Evolutionary conservation across 306 rosid genomes (phyloP).

Genomic region (Prunus dulcis): DNA sequence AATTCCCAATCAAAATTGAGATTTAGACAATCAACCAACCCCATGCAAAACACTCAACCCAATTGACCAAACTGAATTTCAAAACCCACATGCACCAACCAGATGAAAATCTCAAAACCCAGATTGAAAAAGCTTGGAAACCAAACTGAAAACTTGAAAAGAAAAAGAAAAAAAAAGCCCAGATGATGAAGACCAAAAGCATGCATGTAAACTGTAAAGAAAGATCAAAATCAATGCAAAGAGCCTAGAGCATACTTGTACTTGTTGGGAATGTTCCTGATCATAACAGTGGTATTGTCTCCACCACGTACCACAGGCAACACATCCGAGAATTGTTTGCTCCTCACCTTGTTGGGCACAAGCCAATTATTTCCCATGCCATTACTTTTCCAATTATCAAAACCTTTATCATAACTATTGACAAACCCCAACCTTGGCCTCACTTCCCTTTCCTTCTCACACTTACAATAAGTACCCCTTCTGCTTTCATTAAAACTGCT

Average conservation of each 20-base stretch:
- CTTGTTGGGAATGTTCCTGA: conserved; percentile 50
- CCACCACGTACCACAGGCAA: conserved; percentile 7
- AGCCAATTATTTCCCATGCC: background rate
- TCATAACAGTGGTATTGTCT: conserved; percentile 48
- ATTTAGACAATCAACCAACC: too few species aligned
- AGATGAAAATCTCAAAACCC: background rate
- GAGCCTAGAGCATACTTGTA: conserved; percentile 37
- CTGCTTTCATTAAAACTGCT: background rate
- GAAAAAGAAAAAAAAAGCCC: background rate
- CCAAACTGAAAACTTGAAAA: background rate
- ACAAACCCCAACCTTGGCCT: background rate
- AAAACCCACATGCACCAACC: background rate
- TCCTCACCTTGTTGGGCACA: background rate
- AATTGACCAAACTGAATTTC: background rate
- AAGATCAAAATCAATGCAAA: background rate
- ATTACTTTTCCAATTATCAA: too few species aligned
- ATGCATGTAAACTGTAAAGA: conserved; percentile 35
- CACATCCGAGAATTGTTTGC: background rate
- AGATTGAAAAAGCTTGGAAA: background rate
- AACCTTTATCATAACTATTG: background rate
- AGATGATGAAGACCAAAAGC: background rate
- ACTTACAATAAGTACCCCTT: background rate
- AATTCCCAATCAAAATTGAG: background rate
- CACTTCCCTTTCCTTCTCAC: background rate
- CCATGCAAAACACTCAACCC: background rate